Conservation (phyloP, 805 yeast species). For the Kluyveromyces siamensis region DNA sequence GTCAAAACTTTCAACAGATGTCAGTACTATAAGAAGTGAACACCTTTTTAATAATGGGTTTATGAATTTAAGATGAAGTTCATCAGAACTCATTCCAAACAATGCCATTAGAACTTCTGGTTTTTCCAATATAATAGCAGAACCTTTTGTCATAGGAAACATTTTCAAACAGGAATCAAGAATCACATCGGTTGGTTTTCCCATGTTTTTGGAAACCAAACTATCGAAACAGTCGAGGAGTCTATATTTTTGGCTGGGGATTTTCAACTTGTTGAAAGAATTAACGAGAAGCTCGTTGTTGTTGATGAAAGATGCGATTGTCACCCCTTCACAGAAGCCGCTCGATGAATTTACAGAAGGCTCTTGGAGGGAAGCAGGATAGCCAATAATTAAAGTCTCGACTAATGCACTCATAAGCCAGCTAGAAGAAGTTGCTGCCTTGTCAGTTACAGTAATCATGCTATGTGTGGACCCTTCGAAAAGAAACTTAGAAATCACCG, state of each 20-base stretch:
- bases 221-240: conserved; percentile 41
- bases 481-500: conserved; percentile 29
- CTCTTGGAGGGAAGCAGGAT: conserved; percentile 33
- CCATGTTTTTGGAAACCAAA: conserved; percentile 33
- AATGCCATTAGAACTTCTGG: conserved; percentile 26
- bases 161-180: conserved; percentile 60
- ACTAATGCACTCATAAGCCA: conserved; percentile 54
- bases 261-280: conserved; percentile 16
- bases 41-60: conserved; percentile 18
- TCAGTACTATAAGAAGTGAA: conserved; percentile 18
- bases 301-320: conserved; percentile 22
- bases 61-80: conserved; percentile 19
- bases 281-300: conserved; percentile 11
- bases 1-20: conserved; percentile 13
- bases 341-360: conserved; percentile 18
- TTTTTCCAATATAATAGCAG: conserved; percentile 21
- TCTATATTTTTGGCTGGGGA: conserved; percentile 15
- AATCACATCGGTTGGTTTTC: conserved; percentile 69
- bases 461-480: conserved; percentile 13
- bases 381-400: conserved; percentile 41
- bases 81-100: conserved; percentile 19
- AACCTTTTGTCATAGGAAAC: conserved; percentile 42
- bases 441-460: conserved; percentile 32
- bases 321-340: conserved; percentile 7
- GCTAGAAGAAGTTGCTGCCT: conserved; percentile 48